A percentile compares a stretch with the other conserved stretches of the same genome.
Conservation (phyloP, 2,329 filamentous ascomycete species). For the Fusarium sp. region DNA sequence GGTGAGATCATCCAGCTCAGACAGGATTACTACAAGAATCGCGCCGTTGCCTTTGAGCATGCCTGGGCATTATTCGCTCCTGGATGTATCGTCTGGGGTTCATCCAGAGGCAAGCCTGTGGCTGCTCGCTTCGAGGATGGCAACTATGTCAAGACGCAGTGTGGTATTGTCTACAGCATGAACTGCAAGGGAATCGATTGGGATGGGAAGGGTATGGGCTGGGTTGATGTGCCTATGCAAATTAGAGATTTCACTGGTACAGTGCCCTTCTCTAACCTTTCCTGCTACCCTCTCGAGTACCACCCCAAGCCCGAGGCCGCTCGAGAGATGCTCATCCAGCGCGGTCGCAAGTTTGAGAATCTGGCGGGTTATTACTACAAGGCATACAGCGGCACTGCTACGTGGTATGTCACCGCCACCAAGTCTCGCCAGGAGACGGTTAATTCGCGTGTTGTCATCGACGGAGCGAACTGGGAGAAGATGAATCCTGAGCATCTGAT, state of each 20-base stretch:
- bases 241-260: slow-evolving; percentile 59
- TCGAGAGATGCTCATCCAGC: slow-evolving; percentile 50
- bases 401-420: slow-evolving; percentile 43
- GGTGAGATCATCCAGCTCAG: slow-evolving; percentile 61
- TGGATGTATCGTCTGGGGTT: slow-evolving; percentile 55
- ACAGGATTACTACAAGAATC: slow-evolving; percentile 64
- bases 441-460: slow-evolving; percentile 50
- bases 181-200: slow-evolving; percentile 60
- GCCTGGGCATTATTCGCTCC: slow-evolving; percentile 67
- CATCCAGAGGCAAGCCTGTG: slow-evolving; percentile 54
- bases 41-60: slow-evolving; percentile 65
- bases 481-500: slow-evolving; percentile 46
- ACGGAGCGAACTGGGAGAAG: slow-evolving; percentile 50
- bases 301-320: slow-evolving; percentile 56
- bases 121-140: slow-evolving; percentile 55
- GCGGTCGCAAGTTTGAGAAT: slow-evolving; percentile 59
- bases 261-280: slow-evolving; percentile 57
- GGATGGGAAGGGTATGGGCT: slow-evolving; percentile 61
- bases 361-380: slow-evolving; percentile 63
- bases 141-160: slow-evolving; percentile 53
- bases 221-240: slow-evolving; percentile 49
- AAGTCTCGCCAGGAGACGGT: slow-evolving; percentile 47
- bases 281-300: slow-evolving; percentile 59
- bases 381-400: slow-evolving; percentile 56
- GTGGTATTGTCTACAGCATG: slow-evolving; percentile 56